Base-by-base conservation (phyloP, 495 filamentous ascomycete genomes). In the Lentithecium fluviatile region DNA sequence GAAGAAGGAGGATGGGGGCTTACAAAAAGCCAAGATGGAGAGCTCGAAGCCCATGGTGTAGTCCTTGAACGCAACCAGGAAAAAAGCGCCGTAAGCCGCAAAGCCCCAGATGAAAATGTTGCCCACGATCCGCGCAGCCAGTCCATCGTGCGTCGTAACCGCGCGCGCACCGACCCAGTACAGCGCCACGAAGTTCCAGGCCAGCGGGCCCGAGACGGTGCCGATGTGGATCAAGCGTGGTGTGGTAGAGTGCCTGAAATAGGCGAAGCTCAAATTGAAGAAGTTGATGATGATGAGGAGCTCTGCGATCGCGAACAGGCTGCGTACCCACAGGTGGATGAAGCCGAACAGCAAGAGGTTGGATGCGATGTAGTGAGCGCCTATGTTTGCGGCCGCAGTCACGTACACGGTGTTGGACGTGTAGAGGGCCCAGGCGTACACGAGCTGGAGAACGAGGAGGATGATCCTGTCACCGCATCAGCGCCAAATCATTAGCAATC, bases 121-220 rank as follows among this genome's bases (percentile, higher is more conserved):
- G 11, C 90, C 91, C 12, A 93, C 79, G 60, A 95, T 85, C 12
- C 88, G 77, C 0, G 87, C 86, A 8, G 85, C 77, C 1, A 90
- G 69, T 37, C 71, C 78, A 53, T 86, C 77, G 40, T 75, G n/a
- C n/a, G n/a, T 76, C 52, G 78, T 61, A 15, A 91, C 83, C 68
- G 85, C 86, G 51, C 89, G 87, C 5, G 91, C 89, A 4, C 91
- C 91, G 63, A 90, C 88, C 88, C 89, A 95, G 76, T 90, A 90
- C 32, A 95, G 75, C 34, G 88, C 86, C 29, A 91, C 85, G 62
- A 91, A 85, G 0, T 85, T 88, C 87, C 88, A 96, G 5, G 89
- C 89, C 56, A 93, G 76, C 3, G 91, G 91, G 10, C 86, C 88
- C 7, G 86, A 83, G 10, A 92, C 82, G 45, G 83, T 85, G 2